Evolutionary conservation across 805 yeast genomes (phyloP), one percentile per base, ranked within the genome.

Genomic region (Candida gorgasii): DNA sequence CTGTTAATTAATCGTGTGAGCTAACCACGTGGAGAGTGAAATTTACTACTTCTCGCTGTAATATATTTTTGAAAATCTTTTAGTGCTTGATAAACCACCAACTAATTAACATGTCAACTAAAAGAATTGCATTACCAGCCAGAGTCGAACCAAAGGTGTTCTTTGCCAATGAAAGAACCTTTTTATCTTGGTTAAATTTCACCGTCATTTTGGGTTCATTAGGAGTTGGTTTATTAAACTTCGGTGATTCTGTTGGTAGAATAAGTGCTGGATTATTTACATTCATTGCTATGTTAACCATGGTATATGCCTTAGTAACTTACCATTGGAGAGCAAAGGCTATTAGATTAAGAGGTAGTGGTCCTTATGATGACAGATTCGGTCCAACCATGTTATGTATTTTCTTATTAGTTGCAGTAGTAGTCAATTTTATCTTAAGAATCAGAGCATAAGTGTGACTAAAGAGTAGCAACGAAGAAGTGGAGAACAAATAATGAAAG

Each of bases 321-420:
- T 93, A 93, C 65, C 99, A 93, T 67, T 95, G 99, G 99, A 87
- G 99, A 74, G 99, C 99, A 1, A 89, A 90, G 61, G 99, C 99
- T 46, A 93, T 93, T 54, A 84, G 99, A 67, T 79, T 92, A 69
- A 84, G 98, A 67, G 99, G 99, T 31, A 82, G 96, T 11, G 99
- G 99, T 36, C 99, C 99, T n/a, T 93, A 93, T 62, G 99, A 93
- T 61, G 99, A 93, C 67, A 81, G 99, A 62, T 84, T 93, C 53
- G 99, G 99, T 34, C 99, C 99, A 36, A 95, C 99, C 12, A 84
- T 92, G 86, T 78, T 93, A 56, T 93, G 99, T 70, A 76, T 92
- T 73, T 93, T 93, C 72, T 75, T 93, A 57, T 74, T 93, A 50
- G 80, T 89, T 36, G 97, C 99, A 1, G 97, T 93, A 39, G 84